Conservation (phyloP, 495 filamentous ascomycete genomes). For the Podospora sp. region DNA sequence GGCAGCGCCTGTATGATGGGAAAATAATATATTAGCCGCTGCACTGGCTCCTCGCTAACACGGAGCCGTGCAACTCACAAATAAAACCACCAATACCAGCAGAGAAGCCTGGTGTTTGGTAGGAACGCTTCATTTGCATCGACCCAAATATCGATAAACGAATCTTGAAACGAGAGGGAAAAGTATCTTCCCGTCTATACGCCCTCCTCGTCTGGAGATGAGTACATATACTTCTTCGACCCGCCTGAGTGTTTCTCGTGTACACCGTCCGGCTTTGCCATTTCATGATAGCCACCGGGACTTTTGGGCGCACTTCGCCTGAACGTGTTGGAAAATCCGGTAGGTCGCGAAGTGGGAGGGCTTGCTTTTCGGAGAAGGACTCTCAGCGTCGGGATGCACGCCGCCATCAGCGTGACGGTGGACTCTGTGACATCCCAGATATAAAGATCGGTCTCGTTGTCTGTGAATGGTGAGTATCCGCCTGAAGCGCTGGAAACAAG, state of each 20-base stretch:
- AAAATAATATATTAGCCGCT: constrained; percentile 7
- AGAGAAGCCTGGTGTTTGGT: too few relatives aligned
- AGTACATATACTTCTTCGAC: background rate
- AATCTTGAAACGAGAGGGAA: too few relatives aligned
- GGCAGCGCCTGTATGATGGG: background rate
- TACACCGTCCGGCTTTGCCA: background rate
- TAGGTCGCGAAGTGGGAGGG: background rate
- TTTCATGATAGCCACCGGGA: background rate
- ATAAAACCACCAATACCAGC: too few relatives aligned
- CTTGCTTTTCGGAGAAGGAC: constrained; percentile 6
- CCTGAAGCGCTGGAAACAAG: too few relatives aligned
- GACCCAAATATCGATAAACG: too few relatives aligned
- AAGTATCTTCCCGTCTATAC: too few relatives aligned
- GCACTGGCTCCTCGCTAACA: background rate
- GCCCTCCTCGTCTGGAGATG: too few relatives aligned
- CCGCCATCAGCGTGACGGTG: background rate
- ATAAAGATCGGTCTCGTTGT: background rate
- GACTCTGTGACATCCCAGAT: constrained; percentile 1
- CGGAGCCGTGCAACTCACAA: background rate
- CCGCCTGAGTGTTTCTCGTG: background rate
- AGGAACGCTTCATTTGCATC: too few relatives aligned
- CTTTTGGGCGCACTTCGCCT: background rate
- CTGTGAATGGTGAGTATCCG: background rate
- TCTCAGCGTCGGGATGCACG: constrained; percentile 6
- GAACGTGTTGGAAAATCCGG: background rate